Conservation (phyloP, 345 rosid genomes). For the Salix brachista region DNA sequence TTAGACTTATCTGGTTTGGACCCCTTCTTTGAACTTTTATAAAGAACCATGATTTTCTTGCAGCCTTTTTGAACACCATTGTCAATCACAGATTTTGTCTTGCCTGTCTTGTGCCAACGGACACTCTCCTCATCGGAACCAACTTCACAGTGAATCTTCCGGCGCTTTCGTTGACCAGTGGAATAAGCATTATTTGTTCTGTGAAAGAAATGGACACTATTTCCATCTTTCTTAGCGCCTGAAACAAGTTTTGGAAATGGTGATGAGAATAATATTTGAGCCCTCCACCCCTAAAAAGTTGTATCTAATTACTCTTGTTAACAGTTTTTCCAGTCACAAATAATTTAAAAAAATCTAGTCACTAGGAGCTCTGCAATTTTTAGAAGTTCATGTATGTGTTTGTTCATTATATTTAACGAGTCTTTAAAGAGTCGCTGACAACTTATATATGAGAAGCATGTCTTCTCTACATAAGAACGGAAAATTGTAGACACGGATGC, state of each 20-base stretch:
- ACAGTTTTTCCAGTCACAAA: too few species aligned
- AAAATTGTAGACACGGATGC: too few species aligned
- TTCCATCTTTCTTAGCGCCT: conserved; percentile 91
- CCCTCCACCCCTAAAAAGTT: neutral
- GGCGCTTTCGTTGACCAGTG: conserved; percentile 88
- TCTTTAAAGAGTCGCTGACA: too few species aligned
- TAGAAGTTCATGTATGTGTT: too few species aligned
- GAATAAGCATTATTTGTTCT: conserved; percentile 77
- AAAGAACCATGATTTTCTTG: conserved; percentile 92
- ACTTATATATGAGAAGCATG: too few species aligned
- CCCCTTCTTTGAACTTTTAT: conserved; percentile 65
- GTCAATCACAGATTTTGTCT: conserved; percentile 56
- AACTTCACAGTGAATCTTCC: conserved; percentile 56
- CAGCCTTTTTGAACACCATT: conserved; percentile 69
- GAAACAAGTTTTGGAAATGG: conserved; percentile 7
- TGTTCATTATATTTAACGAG: too few species aligned
- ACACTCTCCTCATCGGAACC: conserved; percentile 47
- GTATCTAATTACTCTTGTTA: neutral
- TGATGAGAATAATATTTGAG: neutral
- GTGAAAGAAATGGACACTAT: conserved; percentile 71
- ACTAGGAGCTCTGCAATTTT: too few species aligned
- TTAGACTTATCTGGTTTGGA: conserved; percentile 64
- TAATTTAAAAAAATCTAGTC: too few species aligned
- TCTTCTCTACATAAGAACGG: too few species aligned
- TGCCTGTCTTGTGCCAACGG: conserved; percentile 99